Base-by-base conservation (phyloP, 257 asterid genomes). In the Buddleja alternifolia region DNA sequence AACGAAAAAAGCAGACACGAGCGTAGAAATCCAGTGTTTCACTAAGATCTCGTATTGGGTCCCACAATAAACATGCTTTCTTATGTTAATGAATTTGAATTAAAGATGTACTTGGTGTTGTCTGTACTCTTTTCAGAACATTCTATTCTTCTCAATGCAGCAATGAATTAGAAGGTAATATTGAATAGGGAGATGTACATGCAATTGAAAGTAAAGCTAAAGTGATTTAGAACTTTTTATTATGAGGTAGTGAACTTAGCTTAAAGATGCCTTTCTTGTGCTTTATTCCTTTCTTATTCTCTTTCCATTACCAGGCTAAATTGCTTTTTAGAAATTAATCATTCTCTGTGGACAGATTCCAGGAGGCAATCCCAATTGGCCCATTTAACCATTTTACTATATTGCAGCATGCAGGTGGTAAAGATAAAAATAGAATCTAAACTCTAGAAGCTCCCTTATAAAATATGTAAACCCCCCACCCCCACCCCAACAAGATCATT, bases 81-180 rank as follows among this genome's bases (percentile, higher is more conserved):
- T 48, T 39, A 20, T 51, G 10, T 17, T 48, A 17, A 8, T 48
- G 55, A 48, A 17, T 48, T 48, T 48, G 16, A 59, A 36, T 20
- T 1, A 47, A 58, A 2, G 2, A 4, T 36, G 54, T 23, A 41
- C 24, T 55, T 15, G 1, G 62, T 41, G 24, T 23, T 21, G 4
- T 47, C 16, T 23, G 16, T 58, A 24, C 60, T 54, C 36, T 74
- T 24, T 19, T 14, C 16, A 55, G 36, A 48, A 78, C 73, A 78
- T 78, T 75, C 81, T 69, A 75, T 78, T 69, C 86, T 81, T 81
- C 71, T 34, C 7, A 63, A 37, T 69, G 77, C 73, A 72, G 86
- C 86, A 68, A 81, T 70, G 62, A 57, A 42, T 17, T 36, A 39
- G 41, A 37, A 14, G 65, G 58, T 52, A 44, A 71, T 59, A 17